These are phyloP conservation scores for Earliella scabrosa DNA, from an alignment of 1,284 basidiomycete genomes.

Conservation along the genomic window DNA sequence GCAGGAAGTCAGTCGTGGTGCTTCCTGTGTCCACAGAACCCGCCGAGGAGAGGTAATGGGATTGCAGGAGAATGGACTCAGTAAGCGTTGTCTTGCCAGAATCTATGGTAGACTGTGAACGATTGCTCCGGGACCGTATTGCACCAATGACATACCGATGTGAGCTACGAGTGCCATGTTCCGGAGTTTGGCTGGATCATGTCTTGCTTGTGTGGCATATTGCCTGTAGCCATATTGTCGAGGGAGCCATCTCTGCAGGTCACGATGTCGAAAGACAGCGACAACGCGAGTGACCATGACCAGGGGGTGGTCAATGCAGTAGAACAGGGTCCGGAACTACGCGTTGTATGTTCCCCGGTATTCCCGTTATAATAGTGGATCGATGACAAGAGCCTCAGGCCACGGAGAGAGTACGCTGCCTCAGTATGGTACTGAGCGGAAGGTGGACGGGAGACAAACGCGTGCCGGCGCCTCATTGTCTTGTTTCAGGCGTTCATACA, in stretches of 20 bases:
- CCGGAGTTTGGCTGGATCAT: constrained; percentile 55
- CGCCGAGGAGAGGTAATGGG: constrained; percentile 71
- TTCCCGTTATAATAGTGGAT: no score
- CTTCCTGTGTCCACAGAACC: constrained; percentile 90
- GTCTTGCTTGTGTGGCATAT: constrained; percentile 37
- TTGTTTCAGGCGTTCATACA: constrained; percentile 10
- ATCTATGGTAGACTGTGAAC: no score
- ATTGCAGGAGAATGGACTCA: constrained; percentile 82
- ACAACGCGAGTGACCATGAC: constrained; percentile 15
- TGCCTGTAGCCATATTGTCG: constrained; percentile 29
- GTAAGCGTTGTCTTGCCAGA: constrained; percentile 92
- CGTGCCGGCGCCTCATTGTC: constrained; percentile 6
- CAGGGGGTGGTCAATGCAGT: background rate
- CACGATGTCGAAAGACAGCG: constrained; percentile 10
- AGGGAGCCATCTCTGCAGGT: constrained; percentile 10
- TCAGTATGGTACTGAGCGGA: no score
- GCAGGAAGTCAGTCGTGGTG: constrained; percentile 90
- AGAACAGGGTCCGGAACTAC: background rate
- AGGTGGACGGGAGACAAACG: background rate
- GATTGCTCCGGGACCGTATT: no score
- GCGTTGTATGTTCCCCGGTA: no score
- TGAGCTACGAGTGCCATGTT: constrained; percentile 87
- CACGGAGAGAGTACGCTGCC: no score
- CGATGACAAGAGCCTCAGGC: no score
- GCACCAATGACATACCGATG: constrained; percentile 61